These are phyloP conservation scores for Tetrapisispora pingtungensis DNA, from an alignment of 805 yeast species.

Conservation along the genomic window DNA sequence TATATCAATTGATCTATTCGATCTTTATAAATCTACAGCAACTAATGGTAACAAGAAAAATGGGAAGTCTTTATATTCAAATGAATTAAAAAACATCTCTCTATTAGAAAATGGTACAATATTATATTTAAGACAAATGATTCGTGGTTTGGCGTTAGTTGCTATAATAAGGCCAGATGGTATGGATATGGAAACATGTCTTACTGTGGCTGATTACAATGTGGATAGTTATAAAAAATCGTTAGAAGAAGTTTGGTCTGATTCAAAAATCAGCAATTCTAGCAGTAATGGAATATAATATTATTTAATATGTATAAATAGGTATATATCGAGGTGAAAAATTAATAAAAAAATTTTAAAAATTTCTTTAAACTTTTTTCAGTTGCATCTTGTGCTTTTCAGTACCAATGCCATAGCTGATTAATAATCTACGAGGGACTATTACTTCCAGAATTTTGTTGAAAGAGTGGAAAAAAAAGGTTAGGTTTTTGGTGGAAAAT, in stretches of 20 bases:
- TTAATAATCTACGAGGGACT: too few species aligned
- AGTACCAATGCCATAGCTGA: too few species aligned
- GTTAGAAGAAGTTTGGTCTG: constrained; percentile 51
- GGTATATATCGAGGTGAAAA: not conserved
- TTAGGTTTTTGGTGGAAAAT: too few species aligned
- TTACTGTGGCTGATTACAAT: constrained; percentile 78
- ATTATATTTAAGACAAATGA: constrained; percentile 80
- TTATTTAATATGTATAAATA: not conserved
- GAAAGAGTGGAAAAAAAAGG: too few species aligned
- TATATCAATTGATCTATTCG: constrained; percentile 81
- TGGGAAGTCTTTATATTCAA: constrained; percentile 3
- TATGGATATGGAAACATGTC: constrained; percentile 36
- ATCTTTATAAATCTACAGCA: constrained; percentile 39
- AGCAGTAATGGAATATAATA: not conserved
- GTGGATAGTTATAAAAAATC: constrained; percentile 71
- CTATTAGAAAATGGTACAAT: constrained; percentile 75
- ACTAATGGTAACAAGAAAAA: not conserved
- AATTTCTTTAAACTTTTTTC: too few species aligned
- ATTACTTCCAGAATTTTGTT: too few species aligned
- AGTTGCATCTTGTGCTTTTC: too few species aligned
- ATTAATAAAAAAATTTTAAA: too few species aligned
- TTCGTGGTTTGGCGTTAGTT: constrained; percentile 83
- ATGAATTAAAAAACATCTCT: constrained; percentile 56
- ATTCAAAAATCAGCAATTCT: constrained; percentile 18
- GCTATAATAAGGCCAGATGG: constrained; percentile 70